Evolutionary conservation across 805 yeast genomes (phyloP), one percentile per base, ranked within the genome.

Genomic region (Priceomyces medius): DNA sequence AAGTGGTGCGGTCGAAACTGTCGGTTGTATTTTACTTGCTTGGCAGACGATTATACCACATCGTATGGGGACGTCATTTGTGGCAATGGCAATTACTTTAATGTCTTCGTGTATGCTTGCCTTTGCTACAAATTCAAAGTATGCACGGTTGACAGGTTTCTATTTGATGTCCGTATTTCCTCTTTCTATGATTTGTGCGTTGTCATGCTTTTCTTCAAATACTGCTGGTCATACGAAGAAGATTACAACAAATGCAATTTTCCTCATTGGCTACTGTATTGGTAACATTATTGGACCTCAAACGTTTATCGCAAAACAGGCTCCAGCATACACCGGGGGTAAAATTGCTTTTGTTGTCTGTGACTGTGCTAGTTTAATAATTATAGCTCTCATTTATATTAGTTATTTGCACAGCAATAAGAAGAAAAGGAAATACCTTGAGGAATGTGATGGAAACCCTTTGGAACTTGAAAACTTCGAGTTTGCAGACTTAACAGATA

Each of bases 401-500:
- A 29, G 31, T 20, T 40, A 35, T 18, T 35, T 29, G 34, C 6
- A 19, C 19, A 48, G 41, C 19, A 53, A 53, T 43, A 51, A 46
- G 33, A 38, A 45, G 33, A 45, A 29, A 31, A 41, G 38, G 19
- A 18, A 27, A 18, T 16, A 32, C 12, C 31, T 21, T 12, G 59
- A 39, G 2, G 60, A 50, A 33, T 42, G 54, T 35, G 69, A 55
- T 2, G 42, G 35, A 18, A 8, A 18, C 8, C 26, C 20, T 9
- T n/a, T 33, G 12, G 36, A 33, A 14, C 31, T 62, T 17, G 72
- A 72, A 38, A 60, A 74, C 37, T 57, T 66, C 37, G 79, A 75
- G 50, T 74, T 71, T 49, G 70, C 73, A 20, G 83, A 79, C 48
- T 58, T 75, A 54, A 79, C 83, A 2, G 81, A 77, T 50, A 63